Base-by-base conservation (phyloP, 768 basidiomycete genomes). In the Leccinum aurantiacum region DNA sequence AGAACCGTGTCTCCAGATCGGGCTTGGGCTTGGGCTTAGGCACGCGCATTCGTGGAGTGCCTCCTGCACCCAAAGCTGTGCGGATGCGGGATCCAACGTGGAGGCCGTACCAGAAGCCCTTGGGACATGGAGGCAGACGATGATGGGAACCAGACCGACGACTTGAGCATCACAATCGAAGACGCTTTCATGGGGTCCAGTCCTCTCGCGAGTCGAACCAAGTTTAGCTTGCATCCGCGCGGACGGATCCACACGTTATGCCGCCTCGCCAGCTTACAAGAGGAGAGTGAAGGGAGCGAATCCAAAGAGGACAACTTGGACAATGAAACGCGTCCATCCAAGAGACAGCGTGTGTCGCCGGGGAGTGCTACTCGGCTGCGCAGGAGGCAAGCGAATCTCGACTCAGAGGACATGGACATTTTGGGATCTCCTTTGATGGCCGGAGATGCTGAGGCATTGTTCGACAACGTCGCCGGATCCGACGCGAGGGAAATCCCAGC, bases 221-320 rank as follows among this genome's bases (percentile, higher is more conserved):
- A 53, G 49, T 58, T 54, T 24, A 49, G 53, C 25, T 13, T 37
- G 4, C 57, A 54, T 35, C 17, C 56, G n/a, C 65, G 58, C 27
- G 59, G 64, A 31, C 61, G 60, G 33, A 51, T 50, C 15, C 52
- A 47, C 54, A 10, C 35, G 1, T 27, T 61, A 19, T 54, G 61
- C 27, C 50, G 47, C 22, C 71, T 74, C 10, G 58, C 66, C 31
- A 64, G 71, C 53, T 58, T 75, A 17, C 57, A 53, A 52, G 74
- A 75, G 47, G 75, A 70, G 56, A 67, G 60, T n/a, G 74, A 75
- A 44, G 61, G 60, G 0, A 46, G 47, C 7, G 67, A 67, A 15
- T 48, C 53, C 25, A 59, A 55, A 25, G 65, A 60, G 31, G 53
- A 53, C 44, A 13, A 38, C 11, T 57, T 55, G 14, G 61, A 64